Conservation (phyloP, 139 green algal species). For the Coelastrella sp. region DNA sequence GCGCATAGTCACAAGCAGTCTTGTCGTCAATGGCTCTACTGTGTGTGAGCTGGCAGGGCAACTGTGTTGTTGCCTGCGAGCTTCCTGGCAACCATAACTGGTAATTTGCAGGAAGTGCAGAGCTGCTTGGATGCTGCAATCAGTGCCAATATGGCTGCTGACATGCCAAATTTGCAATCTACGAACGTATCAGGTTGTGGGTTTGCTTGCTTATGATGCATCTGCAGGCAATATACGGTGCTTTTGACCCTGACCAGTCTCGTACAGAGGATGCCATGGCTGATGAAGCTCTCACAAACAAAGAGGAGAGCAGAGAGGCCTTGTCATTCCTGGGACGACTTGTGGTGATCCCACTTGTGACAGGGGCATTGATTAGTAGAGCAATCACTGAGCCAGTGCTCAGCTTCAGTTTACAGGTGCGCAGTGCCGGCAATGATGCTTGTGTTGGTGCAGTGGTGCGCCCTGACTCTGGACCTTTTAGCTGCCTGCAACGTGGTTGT, state of each 20-base stretch:
- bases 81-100: too few species aligned
- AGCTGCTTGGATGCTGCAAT: too few species aligned
- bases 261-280: constrained; percentile 57
- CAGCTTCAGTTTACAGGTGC: constrained; percentile 58
- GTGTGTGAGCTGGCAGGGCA: too few species aligned
- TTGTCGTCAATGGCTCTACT: too few species aligned
- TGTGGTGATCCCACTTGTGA: constrained; percentile 73
- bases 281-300: constrained; percentile 84
- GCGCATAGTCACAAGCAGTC: too few species aligned
- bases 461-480: too few species aligned
- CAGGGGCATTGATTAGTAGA: constrained; percentile 72
- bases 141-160: too few species aligned
- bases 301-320: constrained; percentile 80
- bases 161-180: too few species aligned
- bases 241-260: constrained; percentile 69
- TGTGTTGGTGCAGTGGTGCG: neutral
- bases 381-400: constrained; percentile 80
- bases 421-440: neutral
- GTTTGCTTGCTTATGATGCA: neutral
- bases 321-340: constrained; percentile 64
- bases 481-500: too few species aligned
- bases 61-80: too few species aligned
- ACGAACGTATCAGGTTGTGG: too few species aligned
- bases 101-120: too few species aligned
- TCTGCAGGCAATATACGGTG: constrained; percentile 53